Evolutionary conservation across 23 red algal genomes (phyloP).

Genomic region (Rhodosorus marinus): DNA sequence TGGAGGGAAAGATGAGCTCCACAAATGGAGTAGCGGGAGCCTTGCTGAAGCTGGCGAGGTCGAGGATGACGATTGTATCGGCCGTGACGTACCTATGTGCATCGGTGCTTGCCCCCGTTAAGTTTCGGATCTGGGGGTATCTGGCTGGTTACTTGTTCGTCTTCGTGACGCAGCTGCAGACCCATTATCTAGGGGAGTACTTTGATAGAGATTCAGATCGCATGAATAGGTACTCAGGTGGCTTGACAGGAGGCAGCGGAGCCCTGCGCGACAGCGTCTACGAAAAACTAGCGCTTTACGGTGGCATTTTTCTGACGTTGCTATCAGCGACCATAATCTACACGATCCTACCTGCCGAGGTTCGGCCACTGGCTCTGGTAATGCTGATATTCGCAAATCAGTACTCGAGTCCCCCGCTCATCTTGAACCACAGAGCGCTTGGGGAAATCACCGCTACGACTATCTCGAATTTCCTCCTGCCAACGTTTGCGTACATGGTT

Average conservation of each 20-base stretch:
- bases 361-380: constrained; percentile 3
- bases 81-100: constrained; percentile 24
- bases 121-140: constrained; percentile 2
- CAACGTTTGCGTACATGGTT: constrained; percentile 1
- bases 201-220: constrained; percentile 23
- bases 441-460: constrained; percentile 43
- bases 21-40: no score
- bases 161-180: constrained; percentile 24
- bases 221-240: constrained; percentile 15
- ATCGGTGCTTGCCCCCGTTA: constrained; percentile 4
- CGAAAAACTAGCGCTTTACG: not conserved
- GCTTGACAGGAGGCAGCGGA: constrained; percentile 26
- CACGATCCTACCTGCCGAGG: not conserved
- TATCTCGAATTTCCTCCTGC: constrained; percentile 22
- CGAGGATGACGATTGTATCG: constrained; percentile 33
- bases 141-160: constrained; percentile 17
- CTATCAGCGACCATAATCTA: not conserved
- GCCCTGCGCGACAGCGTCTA: constrained; percentile 3
- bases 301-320: not conserved
- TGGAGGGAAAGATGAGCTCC: no score
- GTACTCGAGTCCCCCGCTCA: constrained; percentile 25
- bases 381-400: constrained; percentile 10
- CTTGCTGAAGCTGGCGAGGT: constrained; percentile 14
- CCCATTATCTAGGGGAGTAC: constrained; percentile 32
- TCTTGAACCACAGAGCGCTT: constrained; percentile 16